These are phyloP conservation scores for Tubosaeta sp. DNA, from an alignment of 768 basidiomycete species.

Conservation along the genomic window DNA sequence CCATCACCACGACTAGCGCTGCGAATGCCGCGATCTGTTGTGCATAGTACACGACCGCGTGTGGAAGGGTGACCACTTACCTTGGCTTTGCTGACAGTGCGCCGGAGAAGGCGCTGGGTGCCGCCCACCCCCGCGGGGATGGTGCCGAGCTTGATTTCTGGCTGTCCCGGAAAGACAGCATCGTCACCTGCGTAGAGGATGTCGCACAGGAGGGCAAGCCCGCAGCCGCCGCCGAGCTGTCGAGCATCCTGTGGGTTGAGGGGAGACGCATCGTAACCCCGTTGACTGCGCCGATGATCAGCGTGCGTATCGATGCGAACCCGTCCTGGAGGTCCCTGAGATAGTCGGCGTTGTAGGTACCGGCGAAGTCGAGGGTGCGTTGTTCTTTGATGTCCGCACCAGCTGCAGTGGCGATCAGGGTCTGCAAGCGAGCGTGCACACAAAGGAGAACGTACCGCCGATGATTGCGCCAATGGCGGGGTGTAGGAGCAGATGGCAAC, in stretches of 20 bases:
- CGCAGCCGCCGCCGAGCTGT: slow-evolving; percentile 94
- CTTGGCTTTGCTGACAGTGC: slow-evolving; percentile 76
- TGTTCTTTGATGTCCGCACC: slow-evolving; percentile 99
- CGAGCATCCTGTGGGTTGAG: not conserved
- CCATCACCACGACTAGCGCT: slow-evolving; percentile 32
- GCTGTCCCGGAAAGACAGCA: slow-evolving; percentile 91
- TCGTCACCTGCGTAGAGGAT: slow-evolving; percentile 85
- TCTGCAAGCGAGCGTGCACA: no score
- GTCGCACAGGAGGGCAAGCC: slow-evolving; percentile 94
- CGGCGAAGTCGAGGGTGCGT: slow-evolving; percentile 70
- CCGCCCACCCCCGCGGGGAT: slow-evolving; percentile 96
- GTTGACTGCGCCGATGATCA: slow-evolving; percentile 90
- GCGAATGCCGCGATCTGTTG: slow-evolving; percentile 31
- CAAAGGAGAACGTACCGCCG: no score
- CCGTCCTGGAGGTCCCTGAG: slow-evolving; percentile 41
- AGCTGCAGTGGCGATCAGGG: slow-evolving; percentile 40
- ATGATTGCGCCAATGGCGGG: slow-evolving; percentile 76
- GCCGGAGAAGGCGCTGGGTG: slow-evolving; percentile 84
- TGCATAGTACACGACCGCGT: slow-evolving; percentile 42
- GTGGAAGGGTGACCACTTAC: slow-evolving; percentile 28
- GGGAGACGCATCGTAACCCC: slow-evolving; percentile 68
- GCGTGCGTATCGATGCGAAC: slow-evolving; percentile 64
- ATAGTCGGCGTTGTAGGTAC: slow-evolving; percentile 44
- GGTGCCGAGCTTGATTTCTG: slow-evolving; percentile 91
- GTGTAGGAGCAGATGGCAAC: slow-evolving; percentile 62